Evolutionary conservation across 2,329 filamentous ascomycete genomes (phyloP), one percentile per base, ranked within the genome.

Genomic region (Lecanicillium sp.): DNA sequence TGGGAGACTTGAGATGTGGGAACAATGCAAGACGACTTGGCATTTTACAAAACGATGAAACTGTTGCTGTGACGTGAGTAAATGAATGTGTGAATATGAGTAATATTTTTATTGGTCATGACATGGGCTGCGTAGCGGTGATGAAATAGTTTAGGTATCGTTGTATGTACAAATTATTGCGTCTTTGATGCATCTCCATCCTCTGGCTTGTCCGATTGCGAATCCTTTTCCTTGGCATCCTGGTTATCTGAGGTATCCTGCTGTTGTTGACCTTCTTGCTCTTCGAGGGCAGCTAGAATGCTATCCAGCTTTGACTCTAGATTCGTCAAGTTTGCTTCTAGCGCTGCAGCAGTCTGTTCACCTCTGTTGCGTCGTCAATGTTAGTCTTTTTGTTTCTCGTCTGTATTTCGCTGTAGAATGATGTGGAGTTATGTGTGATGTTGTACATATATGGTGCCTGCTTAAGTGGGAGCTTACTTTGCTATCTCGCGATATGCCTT

Each of bases 301-400:
- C 63, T 64, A 43, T 77, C 72, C n/a, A 78, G 63, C 51, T 68
- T 74, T 49, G 58, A 62, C 54, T 78, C 73, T 15, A 78, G 61
- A 25, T 51, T 67, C 8, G 63, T 60, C 35, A 78, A 61, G 46
- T 70, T 71, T 2, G 65, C 59, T 51, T 78, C 74, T 14, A 78
- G 64, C 20, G 63, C 63, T 9, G 65, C 52, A 30, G 73, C 73
- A 4, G 73, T 60, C 47, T 73, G 67, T 44, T 78, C 74, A 47
- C 73, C 74, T 48, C 70, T 75, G 43, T 40, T 7, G 29, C 29
- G 29, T 7, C 14, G 29, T 30, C 29, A 30, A 6, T 30, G 9
- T 34, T 15, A 9, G 18, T 9, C n/a, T 29, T 27, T 5, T n/a
- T 40, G n/a, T 20, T 35, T 31, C 1, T 35, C 22, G 7, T 11